A percentile compares a stretch with the other conserved stretches of the same genome.
Conservation (phyloP, 257 asterid species). For the Handroanthus guayacan region DNA sequence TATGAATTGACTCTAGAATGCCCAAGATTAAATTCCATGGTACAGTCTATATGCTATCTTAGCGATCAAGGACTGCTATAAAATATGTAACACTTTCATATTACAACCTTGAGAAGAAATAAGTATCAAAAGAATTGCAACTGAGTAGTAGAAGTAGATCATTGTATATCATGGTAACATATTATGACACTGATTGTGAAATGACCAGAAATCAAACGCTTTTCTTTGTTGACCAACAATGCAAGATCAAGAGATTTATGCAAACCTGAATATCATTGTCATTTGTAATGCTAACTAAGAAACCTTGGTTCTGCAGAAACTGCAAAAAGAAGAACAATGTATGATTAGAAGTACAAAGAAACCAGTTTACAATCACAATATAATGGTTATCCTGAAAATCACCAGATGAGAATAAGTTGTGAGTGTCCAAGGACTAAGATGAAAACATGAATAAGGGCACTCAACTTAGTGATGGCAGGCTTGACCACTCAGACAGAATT, state of each 20-base stretch:
- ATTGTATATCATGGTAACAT: not conserved
- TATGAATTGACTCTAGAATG: not conserved
- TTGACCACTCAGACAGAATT: conserved; percentile 10
- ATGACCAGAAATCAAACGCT: conserved; percentile 28
- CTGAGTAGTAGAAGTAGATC: conserved; percentile 1
- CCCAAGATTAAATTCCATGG: conserved; percentile 6
- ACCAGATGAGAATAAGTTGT: no score
- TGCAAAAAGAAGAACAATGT: conserved; percentile 48
- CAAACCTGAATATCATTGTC: conserved; percentile 83
- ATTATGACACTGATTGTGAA: not conserved
- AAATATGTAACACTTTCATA: not conserved
- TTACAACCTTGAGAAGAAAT: conserved; percentile 6
- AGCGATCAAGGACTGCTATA: conserved; percentile 3
- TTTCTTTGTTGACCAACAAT: conserved; percentile 21
- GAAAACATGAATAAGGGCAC: not conserved
- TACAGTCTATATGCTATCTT: conserved; percentile 18
- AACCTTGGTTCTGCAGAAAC: conserved; percentile 91
- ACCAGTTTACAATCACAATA: not conserved
- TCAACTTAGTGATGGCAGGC: not conserved
- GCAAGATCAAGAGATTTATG: conserved; percentile 28
- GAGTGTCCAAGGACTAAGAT: not conserved
- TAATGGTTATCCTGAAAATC: not conserved
- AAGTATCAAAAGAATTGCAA: no score
- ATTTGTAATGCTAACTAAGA: conserved; percentile 76
- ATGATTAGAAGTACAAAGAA: conserved; percentile 28